phyloP scores from a whole-genome alignment of 1,284 basidiomycete species.

The Xerocomus minutiporus region DNA sequence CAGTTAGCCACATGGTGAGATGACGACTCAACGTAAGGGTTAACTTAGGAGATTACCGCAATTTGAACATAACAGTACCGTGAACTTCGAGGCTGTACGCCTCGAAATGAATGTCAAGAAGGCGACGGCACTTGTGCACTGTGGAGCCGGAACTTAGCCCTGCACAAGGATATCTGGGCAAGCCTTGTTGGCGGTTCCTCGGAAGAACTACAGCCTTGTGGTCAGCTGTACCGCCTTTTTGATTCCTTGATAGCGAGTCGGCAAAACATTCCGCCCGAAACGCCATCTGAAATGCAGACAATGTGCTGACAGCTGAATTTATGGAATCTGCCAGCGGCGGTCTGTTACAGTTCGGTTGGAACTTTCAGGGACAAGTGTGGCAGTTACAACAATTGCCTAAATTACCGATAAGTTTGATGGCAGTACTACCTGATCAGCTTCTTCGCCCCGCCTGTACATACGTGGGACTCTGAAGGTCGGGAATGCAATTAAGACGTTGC shows the following conservation, averaged over 20 bases:
- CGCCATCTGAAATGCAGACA: not conserved
- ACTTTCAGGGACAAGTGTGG: slow-evolving; percentile 18
- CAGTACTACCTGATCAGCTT: slow-evolving; percentile 31
- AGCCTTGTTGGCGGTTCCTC: not conserved
- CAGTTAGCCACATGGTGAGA: not conserved
- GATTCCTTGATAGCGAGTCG: slow-evolving; percentile 6
- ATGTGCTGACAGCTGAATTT: slow-evolving; percentile 1
- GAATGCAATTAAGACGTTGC: slow-evolving; percentile 30
- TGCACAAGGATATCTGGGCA: not conserved
- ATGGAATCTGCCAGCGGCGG: slow-evolving; percentile 4
- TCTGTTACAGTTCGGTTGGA: slow-evolving; percentile 5
- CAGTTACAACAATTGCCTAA: slow-evolving; percentile 21
- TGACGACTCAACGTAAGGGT: not conserved
- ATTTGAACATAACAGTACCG: not conserved
- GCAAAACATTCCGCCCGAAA: slow-evolving; percentile 1
- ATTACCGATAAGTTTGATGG: slow-evolving; percentile 26
- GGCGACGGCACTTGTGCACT: too few species aligned
- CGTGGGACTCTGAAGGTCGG: slow-evolving; percentile 30
- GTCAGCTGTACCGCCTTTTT: slow-evolving; percentile 14
- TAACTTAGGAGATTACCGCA: not conserved
- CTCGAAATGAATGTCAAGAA: not conserved
- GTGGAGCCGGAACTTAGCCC: not conserved
- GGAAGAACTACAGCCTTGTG: slow-evolving; percentile 17
- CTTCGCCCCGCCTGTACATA: slow-evolving; percentile 35
- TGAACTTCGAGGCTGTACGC: slow-evolving; percentile 4